Percentiles rank a stretch among this genome's conserved stretches.
Evolutionary conservation across 2,329 filamentous ascomycete genomes (phyloP).

Genomic region (Ophiosphaerella narmari): DNA sequence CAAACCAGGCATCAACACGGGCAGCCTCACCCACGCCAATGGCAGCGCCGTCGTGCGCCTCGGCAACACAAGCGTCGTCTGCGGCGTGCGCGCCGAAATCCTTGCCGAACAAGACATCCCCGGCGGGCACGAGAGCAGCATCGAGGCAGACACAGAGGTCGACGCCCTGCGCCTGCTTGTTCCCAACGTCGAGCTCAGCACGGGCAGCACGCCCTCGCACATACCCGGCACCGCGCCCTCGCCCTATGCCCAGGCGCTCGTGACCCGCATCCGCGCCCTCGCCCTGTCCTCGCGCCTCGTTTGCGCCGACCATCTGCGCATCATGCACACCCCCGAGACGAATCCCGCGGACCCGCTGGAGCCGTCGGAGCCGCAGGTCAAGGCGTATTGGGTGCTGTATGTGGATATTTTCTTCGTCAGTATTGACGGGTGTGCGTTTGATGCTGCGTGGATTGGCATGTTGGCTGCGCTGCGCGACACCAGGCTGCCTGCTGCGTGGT

Average conservation of each 20-base stretch:
- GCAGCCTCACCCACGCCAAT: conserved; percentile 84
- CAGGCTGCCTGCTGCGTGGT: conserved; percentile 76
- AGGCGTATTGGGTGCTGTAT: conserved; percentile 93
- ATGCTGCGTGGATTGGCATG: conserved; percentile 85
- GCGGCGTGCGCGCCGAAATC: conserved; percentile 86
- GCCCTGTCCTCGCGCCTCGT: conserved; percentile 74
- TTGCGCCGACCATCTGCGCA: conserved; percentile 69
- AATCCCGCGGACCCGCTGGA: conserved; percentile 54
- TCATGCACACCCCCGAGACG: conserved; percentile 64
- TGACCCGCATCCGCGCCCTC: conserved; percentile 76
- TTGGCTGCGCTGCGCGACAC: conserved; percentile 81
- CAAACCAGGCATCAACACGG: conserved; percentile 75
- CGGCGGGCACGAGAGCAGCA: conserved; percentile 55
- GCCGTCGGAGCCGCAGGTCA: conserved; percentile 60
- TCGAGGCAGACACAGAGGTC: conserved; percentile 52
- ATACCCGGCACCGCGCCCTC: conserved; percentile 83
- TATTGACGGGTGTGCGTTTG: conserved; percentile 88
- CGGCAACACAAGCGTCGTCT: conserved; percentile 93
- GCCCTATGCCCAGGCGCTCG: conserved; percentile 80
- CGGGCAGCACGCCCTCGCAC: conserved; percentile 84
- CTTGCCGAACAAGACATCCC: conserved; percentile 76
- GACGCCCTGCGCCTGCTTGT: conserved; percentile 73
- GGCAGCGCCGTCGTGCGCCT: conserved; percentile 86
- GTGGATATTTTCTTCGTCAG: conserved; percentile 95
- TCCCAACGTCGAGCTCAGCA: conserved; percentile 90